Percentiles rank a stretch among this genome's conserved stretches.
phyloP scores from a whole-genome alignment of 176 grass and related monocot species.

The Tillandsia leiboldiana region DNA sequence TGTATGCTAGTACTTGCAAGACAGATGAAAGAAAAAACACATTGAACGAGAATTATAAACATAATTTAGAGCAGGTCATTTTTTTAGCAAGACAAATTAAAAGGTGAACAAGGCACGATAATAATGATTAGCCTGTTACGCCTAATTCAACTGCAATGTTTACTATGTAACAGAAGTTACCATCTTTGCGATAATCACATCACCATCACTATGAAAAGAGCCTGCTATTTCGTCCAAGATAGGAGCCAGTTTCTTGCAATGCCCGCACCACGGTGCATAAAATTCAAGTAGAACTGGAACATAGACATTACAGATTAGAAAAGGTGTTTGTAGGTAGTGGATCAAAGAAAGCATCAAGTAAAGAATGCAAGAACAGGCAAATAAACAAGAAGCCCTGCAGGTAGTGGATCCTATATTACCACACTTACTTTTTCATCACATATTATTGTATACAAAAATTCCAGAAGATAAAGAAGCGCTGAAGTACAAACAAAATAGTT shows the following conservation, averaged over 20 bases:
- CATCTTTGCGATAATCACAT: conserved; percentile 27
- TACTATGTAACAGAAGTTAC: conserved; percentile 3
- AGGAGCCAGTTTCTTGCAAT: conserved; percentile 23
- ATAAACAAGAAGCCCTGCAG: neutral
- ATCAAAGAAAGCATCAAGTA: neutral
- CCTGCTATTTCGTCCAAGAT: conserved; percentile 17
- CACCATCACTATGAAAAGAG: conserved; percentile 10
- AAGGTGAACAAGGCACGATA: neutral
- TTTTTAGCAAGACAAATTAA: neutral
- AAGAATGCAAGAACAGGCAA: neutral
- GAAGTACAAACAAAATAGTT: no score
- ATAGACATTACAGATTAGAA: neutral
- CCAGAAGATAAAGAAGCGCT: neutral
- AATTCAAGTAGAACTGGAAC: conserved; percentile 18
- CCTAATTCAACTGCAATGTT: neutral
- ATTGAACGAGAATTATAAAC: no score
- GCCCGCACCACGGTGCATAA: conserved; percentile 26
- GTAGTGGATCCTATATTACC: neutral
- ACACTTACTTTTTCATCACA: neutral
- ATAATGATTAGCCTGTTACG: neutral
- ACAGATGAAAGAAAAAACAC: no score
- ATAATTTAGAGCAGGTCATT: no score
- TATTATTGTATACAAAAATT: neutral
- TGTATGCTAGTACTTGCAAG: no score
- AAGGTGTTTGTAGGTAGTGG: no score